Evolutionary conservation across 371 early-diverging fungal genomes (phyloP).

Genomic region (Mortierella polycephala): DNA sequence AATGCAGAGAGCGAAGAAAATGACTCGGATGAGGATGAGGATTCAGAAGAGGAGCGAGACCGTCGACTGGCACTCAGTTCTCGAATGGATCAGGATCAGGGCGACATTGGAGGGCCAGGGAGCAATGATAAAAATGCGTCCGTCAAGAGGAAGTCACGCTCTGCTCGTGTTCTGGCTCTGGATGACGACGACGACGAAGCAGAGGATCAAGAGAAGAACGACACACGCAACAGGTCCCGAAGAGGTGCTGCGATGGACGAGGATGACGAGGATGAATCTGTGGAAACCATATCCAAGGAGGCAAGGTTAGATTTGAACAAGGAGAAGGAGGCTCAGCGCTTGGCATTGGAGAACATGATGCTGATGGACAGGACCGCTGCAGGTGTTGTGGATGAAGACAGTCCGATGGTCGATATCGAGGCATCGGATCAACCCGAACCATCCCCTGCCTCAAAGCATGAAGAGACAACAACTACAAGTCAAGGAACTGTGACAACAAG

Average conservation of each 20-base stretch:
- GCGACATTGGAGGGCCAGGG: conserved; percentile 7
- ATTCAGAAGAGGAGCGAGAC: conserved; percentile 52
- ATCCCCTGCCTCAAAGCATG: background rate
- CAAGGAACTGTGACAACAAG: conserved; percentile 4
- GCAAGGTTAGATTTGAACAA: conserved; percentile 23
- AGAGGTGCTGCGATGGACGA: background rate
- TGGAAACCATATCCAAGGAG: conserved; percentile 26
- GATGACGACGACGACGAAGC: conserved; percentile 48
- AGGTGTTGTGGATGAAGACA: conserved; percentile 31
- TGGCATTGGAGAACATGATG: conserved; percentile 54
- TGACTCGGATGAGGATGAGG: conserved; percentile 27
- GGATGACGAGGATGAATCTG: conserved; percentile 32
- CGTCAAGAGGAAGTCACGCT: conserved; percentile 32
- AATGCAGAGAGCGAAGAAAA: conserved; percentile 1
- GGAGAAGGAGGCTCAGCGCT: conserved; percentile 43
- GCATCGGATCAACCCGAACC: conserved; percentile 9
- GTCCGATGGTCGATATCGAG: conserved; percentile 39
- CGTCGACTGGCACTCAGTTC: conserved; percentile 48
- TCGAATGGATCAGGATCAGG: conserved; percentile 38
- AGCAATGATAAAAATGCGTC: conserved; percentile 1
- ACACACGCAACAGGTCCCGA: background rate
- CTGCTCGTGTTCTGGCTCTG: conserved; percentile 24
- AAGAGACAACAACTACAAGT: background rate
- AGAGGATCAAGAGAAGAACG: conserved; percentile 13
- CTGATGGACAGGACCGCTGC: conserved; percentile 21